Evolutionary conservation across 2,329 filamentous ascomycete genomes (phyloP), one percentile per base, ranked within the genome.

Genomic region (Paraconiothyrium brasiliense): DNA sequence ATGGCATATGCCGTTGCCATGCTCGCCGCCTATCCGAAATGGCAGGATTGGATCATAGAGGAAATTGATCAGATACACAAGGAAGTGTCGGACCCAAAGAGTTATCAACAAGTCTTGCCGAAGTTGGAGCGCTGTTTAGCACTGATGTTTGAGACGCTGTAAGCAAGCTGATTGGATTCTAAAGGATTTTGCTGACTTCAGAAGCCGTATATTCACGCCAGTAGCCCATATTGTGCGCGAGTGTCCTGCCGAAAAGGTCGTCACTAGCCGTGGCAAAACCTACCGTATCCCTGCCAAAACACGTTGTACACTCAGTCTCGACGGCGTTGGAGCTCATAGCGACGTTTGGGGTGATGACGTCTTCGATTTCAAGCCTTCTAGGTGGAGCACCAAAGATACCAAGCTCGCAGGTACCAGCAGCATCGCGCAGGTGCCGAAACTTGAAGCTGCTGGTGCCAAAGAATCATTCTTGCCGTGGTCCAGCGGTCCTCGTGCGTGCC

Each of bases 41-140:
- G 80, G 78, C 85, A 87, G 70, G 77, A 79, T 4, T 86, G 84
- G 84, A 67, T 86, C 3, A 75, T 76, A 11, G 80, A 82, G 58
- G 85, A 87, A 63, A 76, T 85, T 49, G 72, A 80, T 47, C 43
- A 60, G 3, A 66, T 84, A 22, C 67, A 71, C 3, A 54, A 58
- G 6, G 44, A 37, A 57, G 9, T 52, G 39, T 52, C 51, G 46
- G 34, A 43, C 43, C 34, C 39, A 43, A 30, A 30, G 2, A 71
- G 71, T 6, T 47, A 51, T 44, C 43, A 76, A 1, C 67, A 76
- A 0, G 64, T 78, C 1, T 86, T 80, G 61, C 81, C 83, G 1
- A 76, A 74, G 54, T 75, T 82, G n/a, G 73, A 72, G 13, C 77
- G 84, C 0, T 78, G 75, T 52, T 67, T 84, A 32, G 81, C 82